Evolutionary conservation across 2,329 filamentous ascomycete species (phyloP), one percentile per base, ranked within the genome.

Genomic region (Epichloe typhina): DNA sequence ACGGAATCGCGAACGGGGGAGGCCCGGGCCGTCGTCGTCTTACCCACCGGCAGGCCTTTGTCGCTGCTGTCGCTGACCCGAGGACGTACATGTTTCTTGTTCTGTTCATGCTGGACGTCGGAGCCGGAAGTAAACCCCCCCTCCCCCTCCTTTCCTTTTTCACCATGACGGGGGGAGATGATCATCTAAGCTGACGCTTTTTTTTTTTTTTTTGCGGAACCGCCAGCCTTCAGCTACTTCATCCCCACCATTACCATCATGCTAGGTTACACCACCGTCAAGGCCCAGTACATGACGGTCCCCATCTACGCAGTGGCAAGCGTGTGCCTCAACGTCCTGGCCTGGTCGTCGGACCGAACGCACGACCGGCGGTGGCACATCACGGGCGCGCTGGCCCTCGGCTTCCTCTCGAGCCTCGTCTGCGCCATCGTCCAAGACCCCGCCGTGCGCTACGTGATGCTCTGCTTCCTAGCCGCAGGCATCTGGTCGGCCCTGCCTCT

Each of bases 221-320:
- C 26, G 8, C 8, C 8, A 49, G 46, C 72, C 0, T 69, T 76
- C 17, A 73, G 71, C 6, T 77, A 77, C 62, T 77, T 77, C 56
- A 75, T 76, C 54, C 74, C 74, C 0, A 75, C 72, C 0, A 68
- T 77, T 17, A 71, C 75, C 26, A 61, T 68, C 19, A 69, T 69
- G 0, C 65, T 77, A 2, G 73, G 74, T 17, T 77, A 75, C 55
- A 54, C 70, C 52, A 55, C 54, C 2, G 50, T 65, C 41, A 70
- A 66, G 37, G 73, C 72, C 0, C 69, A 72, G 51, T 75, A 73
- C 59, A 75, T 75, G 72, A 65, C 64, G 1, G 59, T 66, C 2
- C 64, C 64, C 19, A 63, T 52, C 35, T 52, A 52, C 46, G 36
- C 37, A 12, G 41, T 52, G 15, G 50, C 50, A 3, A 41, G 46